Evolutionary conservation across 805 yeast species (phyloP), one percentile per base, ranked within the genome.

Genomic region (Pichia californica): DNA sequence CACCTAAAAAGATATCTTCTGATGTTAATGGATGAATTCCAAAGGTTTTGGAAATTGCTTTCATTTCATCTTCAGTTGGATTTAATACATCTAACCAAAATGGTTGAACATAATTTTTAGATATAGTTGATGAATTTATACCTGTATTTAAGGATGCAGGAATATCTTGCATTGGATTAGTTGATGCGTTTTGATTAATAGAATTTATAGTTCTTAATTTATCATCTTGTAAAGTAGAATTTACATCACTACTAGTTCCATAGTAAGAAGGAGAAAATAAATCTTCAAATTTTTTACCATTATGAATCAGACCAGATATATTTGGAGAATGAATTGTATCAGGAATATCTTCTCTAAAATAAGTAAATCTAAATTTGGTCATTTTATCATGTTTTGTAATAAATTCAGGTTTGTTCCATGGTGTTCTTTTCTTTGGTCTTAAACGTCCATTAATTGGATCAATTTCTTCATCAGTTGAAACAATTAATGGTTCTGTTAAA

Each of bases 21-120:
- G 97, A 86, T 0, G 99, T 91, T 54, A 91, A 73, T 0, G 99
- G 99, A 63, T 91, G 99, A 44, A 91, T 87, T 1, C 95, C 95
- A 66, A 91, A 91, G 0, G 97, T 80, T 55, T 88, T 88, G 23
- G 94, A 78, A 13, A 91, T 54, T 0, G 83, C 93, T 56, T 91
- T 88, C 95, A 93, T 87, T 62, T 91, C 99, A 52, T 88, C 97
- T 57, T 93, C 98, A 0, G 95, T 85, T 10, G 99, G 99, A 56
- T 87, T 83, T 45, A 86, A 67, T 11, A 91, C 84, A 62, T 91
- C 98, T 10, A 91, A 70, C 99, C 99, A 91, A 70, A 91, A 88
- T 15, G 95, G 89, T 11, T 50, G 38, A 3, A 43, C 28, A 28
- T 36, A 43, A 7, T 31, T 14, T 36, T 36, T 41, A 15, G 36